Evolutionary conservation across 2,329 filamentous ascomycete species (phyloP), one percentile per base, ranked within the genome.

Genomic region (Diaporthe sp.): DNA sequence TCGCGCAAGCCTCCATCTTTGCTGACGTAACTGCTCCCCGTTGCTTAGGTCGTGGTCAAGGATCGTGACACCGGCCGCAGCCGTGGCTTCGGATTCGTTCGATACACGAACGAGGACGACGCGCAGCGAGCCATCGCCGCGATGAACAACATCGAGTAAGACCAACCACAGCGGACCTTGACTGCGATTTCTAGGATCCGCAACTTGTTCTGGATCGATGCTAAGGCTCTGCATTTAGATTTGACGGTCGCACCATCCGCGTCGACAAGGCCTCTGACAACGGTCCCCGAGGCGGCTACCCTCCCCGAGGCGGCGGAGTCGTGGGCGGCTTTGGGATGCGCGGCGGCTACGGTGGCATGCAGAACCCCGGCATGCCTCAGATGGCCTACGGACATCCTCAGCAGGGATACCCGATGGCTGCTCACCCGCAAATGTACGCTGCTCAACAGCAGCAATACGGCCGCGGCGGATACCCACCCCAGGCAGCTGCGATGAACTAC

Each of bases 71-170:
- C 96, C 81, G 94, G 95, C 80, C 95, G 96, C 84, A 98, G 96
- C 89, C 95, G 97, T 84, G 97, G 97, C 76, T 99, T 98, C 84
- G 97, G 97, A 64, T 98, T 98, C 84, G 96, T 99, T 77, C 94
- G 96, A 80, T 99, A 96, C 86, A 86, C 91, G 69, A 91, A 92
- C 78, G 94, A 96, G 78, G 85, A 88, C 60, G 93, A 96, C 84
- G 94, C 95, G 77, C 92, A 95, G 81, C 89, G 89, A 78, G 95
- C 95, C 57, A 96, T 96, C 83, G 84, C 88, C 60, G 87, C 87
- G 78, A 96, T 97, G 94, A 96, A 97, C 88, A 95, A 96, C 83
- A 88, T 94, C 80, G 95, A 98, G 96, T 98, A 89, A 85, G 94
- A 45, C 38, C 42, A 9, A 19, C 54, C 25, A 17, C 55, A 3